phyloP scores from a whole-genome alignment of 1,139 yeast genomes.

The Protomyces arabidopsidicola region DNA sequence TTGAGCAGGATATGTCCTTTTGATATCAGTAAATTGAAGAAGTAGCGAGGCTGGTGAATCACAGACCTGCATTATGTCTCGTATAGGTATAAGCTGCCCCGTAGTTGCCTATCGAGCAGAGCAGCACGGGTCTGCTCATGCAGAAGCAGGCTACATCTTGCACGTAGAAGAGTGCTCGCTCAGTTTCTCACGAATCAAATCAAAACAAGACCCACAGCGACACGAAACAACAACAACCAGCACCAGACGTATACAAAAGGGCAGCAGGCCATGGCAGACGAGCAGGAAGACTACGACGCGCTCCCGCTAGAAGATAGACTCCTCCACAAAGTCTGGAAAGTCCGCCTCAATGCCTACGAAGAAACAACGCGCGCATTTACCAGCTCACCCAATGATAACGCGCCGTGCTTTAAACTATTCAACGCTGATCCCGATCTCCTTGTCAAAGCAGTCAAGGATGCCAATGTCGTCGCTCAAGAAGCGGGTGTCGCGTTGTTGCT shows the following conservation, averaged over 20 bases:
- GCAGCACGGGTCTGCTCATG: background rate
- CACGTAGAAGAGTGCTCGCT: background rate
- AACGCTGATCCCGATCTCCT: slow-evolving; percentile 50
- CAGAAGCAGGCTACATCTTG: background rate
- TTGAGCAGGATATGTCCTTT: slow-evolving; percentile 10
- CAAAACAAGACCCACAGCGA: background rate
- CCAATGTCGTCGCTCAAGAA: slow-evolving; percentile 91
- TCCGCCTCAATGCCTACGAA: slow-evolving; percentile 72
- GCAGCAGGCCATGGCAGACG: slow-evolving; percentile 18
- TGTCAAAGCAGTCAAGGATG: slow-evolving; percentile 61
- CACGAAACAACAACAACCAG: background rate
- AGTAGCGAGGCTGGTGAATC: background rate
- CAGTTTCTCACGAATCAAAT: background rate
- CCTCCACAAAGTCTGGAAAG: slow-evolving; percentile 84
- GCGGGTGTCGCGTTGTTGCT: slow-evolving; percentile 59
- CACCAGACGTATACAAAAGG: background rate
- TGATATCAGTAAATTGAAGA: too few relatives aligned
- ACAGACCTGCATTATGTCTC: slow-evolving; percentile 19
- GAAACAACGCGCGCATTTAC: slow-evolving; percentile 56
- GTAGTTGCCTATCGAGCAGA: background rate
- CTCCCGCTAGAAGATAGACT: slow-evolving; percentile 65
- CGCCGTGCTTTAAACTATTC: slow-evolving; percentile 51
- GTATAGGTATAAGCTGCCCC: background rate
- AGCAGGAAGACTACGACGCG: slow-evolving; percentile 51
- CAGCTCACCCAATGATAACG: slow-evolving; percentile 52